A percentile compares a stretch with the other conserved stretches of the same genome.
Conservation (phyloP, 805 yeast species). For the Ogataea siamensis region DNA sequence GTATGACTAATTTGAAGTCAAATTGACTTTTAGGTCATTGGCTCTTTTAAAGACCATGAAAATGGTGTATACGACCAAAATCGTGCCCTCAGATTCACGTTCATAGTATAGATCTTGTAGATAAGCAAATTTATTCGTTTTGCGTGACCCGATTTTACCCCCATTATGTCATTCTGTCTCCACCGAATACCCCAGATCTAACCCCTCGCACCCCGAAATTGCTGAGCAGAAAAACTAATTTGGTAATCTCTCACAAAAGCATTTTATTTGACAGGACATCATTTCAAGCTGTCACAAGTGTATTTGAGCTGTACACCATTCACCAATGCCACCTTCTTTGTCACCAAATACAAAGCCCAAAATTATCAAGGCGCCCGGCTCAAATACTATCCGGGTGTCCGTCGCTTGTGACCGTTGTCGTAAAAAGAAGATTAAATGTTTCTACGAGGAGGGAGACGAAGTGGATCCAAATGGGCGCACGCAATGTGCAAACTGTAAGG, state of each 20-base stretch:
- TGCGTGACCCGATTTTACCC: not conserved
- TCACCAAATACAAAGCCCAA: slow-evolving; percentile 33
- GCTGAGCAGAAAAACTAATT: slow-evolving; percentile 7
- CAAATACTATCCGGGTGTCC: slow-evolving; percentile 66
- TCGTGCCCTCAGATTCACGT: too few relatives aligned
- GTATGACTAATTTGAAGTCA: too few relatives aligned
- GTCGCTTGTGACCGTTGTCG: slow-evolving; percentile 93
- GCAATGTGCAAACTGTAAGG: slow-evolving; percentile 76
- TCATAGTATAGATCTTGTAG: too few relatives aligned
- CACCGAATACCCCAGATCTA: slow-evolving; percentile 3
- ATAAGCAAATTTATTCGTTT: too few relatives aligned
- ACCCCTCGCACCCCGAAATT: slow-evolving; percentile 13
- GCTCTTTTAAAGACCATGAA: too few relatives aligned
- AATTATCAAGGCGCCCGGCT: slow-evolving; percentile 68
- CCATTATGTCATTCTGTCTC: not conserved
- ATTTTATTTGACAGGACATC: not conserved
- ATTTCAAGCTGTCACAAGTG: not conserved
- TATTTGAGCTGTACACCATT: not conserved
- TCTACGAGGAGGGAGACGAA: slow-evolving; percentile 29
- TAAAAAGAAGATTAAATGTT: slow-evolving; percentile 71
- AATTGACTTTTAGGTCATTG: too few relatives aligned
- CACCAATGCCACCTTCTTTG: slow-evolving; percentile 3
- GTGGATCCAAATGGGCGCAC: slow-evolving; percentile 56
- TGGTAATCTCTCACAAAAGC: slow-evolving; percentile 3
- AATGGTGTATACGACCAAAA: too few relatives aligned